These are phyloP conservation scores for Purpureocillium takamizusanense DNA, from an alignment of 2,329 filamentous ascomycete genomes.

Conservation along the genomic window DNA sequence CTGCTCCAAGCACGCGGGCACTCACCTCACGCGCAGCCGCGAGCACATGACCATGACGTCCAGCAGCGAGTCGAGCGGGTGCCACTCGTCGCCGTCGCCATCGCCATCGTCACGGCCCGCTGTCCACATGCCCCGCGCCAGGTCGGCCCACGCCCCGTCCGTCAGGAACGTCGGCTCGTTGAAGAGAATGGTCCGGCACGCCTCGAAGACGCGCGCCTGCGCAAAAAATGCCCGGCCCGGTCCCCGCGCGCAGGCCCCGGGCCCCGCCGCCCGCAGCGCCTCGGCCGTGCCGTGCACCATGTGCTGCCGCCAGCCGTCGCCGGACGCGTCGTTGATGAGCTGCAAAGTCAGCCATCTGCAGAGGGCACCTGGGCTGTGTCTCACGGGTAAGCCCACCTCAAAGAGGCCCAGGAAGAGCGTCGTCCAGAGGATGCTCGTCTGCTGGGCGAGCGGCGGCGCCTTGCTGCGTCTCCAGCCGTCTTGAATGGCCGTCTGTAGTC, in stretches of 20 bases:
- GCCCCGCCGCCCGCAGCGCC: slow-evolving; percentile 19
- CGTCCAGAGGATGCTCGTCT: slow-evolving; percentile 18
- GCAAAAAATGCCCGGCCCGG: slow-evolving; percentile 17
- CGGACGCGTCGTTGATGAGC: slow-evolving; percentile 22
- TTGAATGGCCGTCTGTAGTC: too few relatives aligned
- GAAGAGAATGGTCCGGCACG: slow-evolving; percentile 14
- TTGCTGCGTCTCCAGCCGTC: too few relatives aligned
- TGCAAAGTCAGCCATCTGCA: slow-evolving; percentile 1
- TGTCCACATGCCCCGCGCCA: slow-evolving; percentile 3
- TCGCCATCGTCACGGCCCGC: too few relatives aligned
- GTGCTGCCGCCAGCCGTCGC: slow-evolving; percentile 23
- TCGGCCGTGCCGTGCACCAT: slow-evolving; percentile 23
- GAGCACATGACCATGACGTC: slow-evolving; percentile 20
- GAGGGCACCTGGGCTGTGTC: too few relatives aligned
- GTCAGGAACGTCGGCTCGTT: slow-evolving; percentile 14
- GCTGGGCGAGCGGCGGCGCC: background rate
- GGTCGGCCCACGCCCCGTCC: slow-evolving; percentile 10
- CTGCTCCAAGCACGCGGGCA: too few relatives aligned
- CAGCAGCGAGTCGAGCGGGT: slow-evolving; percentile 13
- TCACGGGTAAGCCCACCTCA: slow-evolving; percentile 18
- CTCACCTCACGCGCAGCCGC: slow-evolving; percentile 17
- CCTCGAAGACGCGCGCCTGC: slow-evolving; percentile 17
- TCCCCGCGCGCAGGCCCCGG: slow-evolving; percentile 12
- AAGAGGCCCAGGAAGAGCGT: slow-evolving; percentile 23
- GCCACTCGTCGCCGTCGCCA: background rate